Conservation (phyloP, 306 rosid species). For the Gastrolobium villosum region DNA sequence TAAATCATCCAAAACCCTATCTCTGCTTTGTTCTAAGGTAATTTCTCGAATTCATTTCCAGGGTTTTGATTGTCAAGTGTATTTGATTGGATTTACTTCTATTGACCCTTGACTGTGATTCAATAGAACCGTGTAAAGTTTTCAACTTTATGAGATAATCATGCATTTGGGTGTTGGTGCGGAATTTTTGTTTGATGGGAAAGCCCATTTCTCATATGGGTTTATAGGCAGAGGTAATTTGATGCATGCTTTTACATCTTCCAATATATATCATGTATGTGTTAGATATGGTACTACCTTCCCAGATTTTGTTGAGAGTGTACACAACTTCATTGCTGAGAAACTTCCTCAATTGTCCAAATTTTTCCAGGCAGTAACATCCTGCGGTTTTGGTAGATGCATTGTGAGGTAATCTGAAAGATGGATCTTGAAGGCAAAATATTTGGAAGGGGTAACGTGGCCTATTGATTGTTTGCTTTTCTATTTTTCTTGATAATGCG, state of each 20-base stretch:
- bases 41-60: conserved; percentile 23
- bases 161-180: conserved; percentile 16
- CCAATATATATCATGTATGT: conserved; percentile 1
- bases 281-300: background rate
- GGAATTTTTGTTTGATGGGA: background rate
- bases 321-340: conserved; percentile 12
- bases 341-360: conserved; percentile 34
- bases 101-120: background rate
- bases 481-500: conserved; percentile 2
- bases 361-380: conserved; percentile 34
- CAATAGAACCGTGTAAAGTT: conserved; percentile 5
- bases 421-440: conserved; percentile 47
- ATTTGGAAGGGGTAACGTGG: conserved; percentile 46
- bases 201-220: conserved; percentile 12
- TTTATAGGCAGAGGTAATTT: background rate
- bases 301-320: conserved; percentile 23
- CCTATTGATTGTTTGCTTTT: conserved; percentile 14
- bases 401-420: conserved; percentile 32
- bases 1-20: background rate
- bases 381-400: conserved; percentile 23
- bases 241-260: conserved; percentile 11
- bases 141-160: conserved; percentile 2
- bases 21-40: conserved; percentile 28
- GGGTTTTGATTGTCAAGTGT: conserved; percentile 15
- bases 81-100: background rate